A percentile compares a stretch with the other conserved stretches of the same genome.
phyloP scores from a whole-genome alignment of 2,329 filamentous ascomycete species.

The Monosporascus sp. region DNA sequence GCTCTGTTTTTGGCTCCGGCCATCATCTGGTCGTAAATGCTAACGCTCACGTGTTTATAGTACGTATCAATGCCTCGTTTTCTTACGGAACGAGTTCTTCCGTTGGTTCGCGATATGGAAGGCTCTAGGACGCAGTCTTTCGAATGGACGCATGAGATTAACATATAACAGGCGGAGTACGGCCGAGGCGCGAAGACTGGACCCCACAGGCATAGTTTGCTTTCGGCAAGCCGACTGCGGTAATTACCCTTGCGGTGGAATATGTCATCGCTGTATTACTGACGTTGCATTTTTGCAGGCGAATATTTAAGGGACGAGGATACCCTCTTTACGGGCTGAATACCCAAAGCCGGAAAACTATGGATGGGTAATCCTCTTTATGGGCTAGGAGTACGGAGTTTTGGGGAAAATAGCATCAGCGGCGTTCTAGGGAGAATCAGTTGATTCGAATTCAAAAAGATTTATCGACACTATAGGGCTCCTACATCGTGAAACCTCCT shows the following conservation, averaged over 20 bases:
- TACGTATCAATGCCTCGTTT: not conserved
- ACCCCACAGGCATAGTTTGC: conserved; percentile 82
- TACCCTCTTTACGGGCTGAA: conserved; percentile 53
- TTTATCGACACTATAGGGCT: too few species aligned
- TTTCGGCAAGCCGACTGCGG: conserved; percentile 89
- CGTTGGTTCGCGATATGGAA: too few species aligned
- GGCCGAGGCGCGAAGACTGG: conserved; percentile 73
- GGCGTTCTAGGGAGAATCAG: conserved; percentile 11
- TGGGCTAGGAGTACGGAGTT: too few species aligned
- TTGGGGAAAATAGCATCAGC: not conserved
- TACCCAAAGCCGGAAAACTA: not conserved
- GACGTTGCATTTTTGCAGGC: conserved; percentile 27
- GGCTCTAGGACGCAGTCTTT: too few species aligned
- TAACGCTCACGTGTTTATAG: conserved; percentile 1
- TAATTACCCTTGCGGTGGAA: not conserved
- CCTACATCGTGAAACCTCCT: too few species aligned
- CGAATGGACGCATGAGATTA: not conserved
- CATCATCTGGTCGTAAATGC: not conserved
- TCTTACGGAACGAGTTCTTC: not conserved
- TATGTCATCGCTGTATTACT: too few species aligned
- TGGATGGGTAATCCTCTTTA: too few species aligned
- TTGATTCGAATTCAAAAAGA: not conserved
- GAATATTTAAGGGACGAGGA: conserved; percentile 88
- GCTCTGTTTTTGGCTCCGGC: not conserved
- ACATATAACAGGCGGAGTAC: conserved; percentile 54